Percentiles rank a stretch among this genome's conserved stretches.
phyloP scores from a whole-genome alignment of 495 filamentous ascomycete species.

The Penicillium turbatum region DNA sequence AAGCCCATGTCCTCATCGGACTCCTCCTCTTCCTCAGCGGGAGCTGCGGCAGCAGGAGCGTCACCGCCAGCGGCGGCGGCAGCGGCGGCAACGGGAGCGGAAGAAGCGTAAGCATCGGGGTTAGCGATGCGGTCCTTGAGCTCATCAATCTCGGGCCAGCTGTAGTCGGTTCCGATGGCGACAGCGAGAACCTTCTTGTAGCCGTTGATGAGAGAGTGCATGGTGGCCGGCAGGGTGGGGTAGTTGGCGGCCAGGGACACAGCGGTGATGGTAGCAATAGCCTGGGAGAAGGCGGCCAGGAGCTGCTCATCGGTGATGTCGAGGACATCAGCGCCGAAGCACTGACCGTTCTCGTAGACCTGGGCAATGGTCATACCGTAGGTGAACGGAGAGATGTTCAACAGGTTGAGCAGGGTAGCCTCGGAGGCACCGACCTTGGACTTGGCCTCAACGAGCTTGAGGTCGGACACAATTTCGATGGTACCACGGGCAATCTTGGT shows the following conservation, averaged over 20 bases:
- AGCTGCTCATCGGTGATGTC: slow-evolving; percentile 94
- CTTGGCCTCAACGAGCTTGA: slow-evolving; percentile 94
- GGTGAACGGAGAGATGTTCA: slow-evolving; percentile 99
- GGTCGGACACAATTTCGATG: slow-evolving; percentile 98
- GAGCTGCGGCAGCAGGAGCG: slow-evolving; percentile 49
- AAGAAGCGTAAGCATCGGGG: slow-evolving; percentile 85
- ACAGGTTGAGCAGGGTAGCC: slow-evolving; percentile 96
- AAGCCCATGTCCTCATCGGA: slow-evolving; percentile 53
- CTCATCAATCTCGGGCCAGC: slow-evolving; percentile 92
- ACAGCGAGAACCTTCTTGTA: slow-evolving; percentile 97
- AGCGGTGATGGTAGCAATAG: slow-evolving; percentile 80
- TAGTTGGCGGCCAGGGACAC: slow-evolving; percentile 88
- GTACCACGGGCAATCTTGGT: slow-evolving; percentile 99
- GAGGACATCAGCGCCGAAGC: slow-evolving; percentile 75
- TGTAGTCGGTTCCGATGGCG: slow-evolving; percentile 84
- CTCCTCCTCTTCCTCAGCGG: slow-evolving; percentile 49
- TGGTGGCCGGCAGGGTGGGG: slow-evolving; percentile 93
- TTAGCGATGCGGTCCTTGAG: slow-evolving; percentile 99
- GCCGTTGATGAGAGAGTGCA: slow-evolving; percentile 89
- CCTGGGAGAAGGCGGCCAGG: slow-evolving; percentile 73
- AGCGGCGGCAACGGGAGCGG: slow-evolving; percentile 65
- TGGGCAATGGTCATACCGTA: slow-evolving; percentile 96
- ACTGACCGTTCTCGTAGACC: slow-evolving; percentile 95
- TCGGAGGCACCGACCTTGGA: slow-evolving; percentile 97
- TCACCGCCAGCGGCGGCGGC: slow-evolving; percentile 43